Evolutionary conservation across 2,329 filamentous ascomycete species (phyloP).

Genomic region (Metarhizium rileyi): DNA sequence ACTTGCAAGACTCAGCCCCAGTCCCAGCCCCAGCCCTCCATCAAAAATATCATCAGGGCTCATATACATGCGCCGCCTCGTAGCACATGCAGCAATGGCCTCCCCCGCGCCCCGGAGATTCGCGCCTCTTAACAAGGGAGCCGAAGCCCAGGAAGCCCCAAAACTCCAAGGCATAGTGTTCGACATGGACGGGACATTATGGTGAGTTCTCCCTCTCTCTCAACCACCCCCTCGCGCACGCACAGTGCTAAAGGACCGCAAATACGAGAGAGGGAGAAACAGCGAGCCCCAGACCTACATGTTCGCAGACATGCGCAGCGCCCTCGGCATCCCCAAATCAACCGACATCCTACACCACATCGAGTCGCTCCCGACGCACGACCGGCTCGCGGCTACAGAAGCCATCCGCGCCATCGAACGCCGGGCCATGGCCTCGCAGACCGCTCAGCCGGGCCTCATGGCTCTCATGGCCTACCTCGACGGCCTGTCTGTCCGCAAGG

Average conservation of each 20-base stretch:
- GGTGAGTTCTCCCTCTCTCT: constrained; percentile 41
- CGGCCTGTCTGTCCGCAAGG: constrained; percentile 56
- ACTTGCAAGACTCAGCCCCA: too few relatives aligned
- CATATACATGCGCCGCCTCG: constrained; percentile 17
- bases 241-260: not conserved
- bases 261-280: not conserved
- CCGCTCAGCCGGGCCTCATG: constrained; percentile 70
- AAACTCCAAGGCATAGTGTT: constrained; percentile 60
- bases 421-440: constrained; percentile 67
- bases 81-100: constrained; percentile 33
- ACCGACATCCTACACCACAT: constrained; percentile 87
- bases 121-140: constrained; percentile 39
- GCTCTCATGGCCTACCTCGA: constrained; percentile 78
- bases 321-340: constrained; percentile 60
- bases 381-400: constrained; percentile 55
- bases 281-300: constrained; percentile 92
- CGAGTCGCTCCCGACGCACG: constrained; percentile 54
- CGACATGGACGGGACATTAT: constrained; percentile 91
- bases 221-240: not conserved
- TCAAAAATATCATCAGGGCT: too few relatives aligned
- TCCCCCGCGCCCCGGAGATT: constrained; percentile 36
- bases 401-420: constrained; percentile 74
- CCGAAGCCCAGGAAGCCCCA: constrained; percentile 25
- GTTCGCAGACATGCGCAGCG: constrained; percentile 77
- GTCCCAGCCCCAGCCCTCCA: not conserved